phyloP scores from a whole-genome alignment of 2,329 filamentous ascomycete genomes.

The Raffaelea ambrosiae region DNA sequence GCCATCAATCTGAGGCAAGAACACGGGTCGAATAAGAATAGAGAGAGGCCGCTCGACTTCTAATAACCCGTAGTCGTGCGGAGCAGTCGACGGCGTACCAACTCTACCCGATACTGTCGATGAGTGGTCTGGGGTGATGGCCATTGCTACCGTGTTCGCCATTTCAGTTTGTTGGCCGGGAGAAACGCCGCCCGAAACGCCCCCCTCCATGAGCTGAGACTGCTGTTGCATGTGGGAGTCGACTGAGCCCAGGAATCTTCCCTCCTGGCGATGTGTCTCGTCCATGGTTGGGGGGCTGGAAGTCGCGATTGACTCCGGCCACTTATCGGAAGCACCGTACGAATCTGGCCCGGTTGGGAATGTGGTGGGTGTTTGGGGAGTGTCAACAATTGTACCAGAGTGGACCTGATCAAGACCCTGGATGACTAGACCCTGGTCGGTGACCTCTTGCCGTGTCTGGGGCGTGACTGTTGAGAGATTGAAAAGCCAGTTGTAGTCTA shows the following conservation, averaged over 20 bases:
- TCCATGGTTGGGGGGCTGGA: no score
- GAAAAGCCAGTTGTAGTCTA: slow-evolving; percentile 13
- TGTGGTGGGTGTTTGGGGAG: neutral
- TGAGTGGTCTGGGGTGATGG: neutral
- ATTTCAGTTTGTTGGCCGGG: no score
- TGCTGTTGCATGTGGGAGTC: no score
- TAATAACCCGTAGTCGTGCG: neutral
- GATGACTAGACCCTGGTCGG: neutral
- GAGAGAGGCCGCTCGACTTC: slow-evolving; percentile 6
- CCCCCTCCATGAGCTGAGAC: no score
- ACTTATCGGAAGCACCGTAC: neutral
- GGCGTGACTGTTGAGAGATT: slow-evolving; percentile 1
- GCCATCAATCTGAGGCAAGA: slow-evolving; percentile 1
- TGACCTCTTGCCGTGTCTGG: no score
- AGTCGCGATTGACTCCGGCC: neutral
- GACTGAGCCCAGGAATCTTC: no score
- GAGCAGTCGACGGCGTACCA: neutral
- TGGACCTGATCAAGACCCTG: neutral
- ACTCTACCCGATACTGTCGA: neutral
- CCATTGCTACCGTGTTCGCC: neutral
- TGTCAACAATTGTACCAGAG: neutral
- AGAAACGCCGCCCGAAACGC: no score
- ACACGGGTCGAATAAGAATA: neutral
- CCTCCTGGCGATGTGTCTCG: no score
- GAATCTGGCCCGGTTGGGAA: neutral